A percentile compares a stretch with the other conserved stretches of the same genome.
These are phyloP conservation scores for Galeopsis tetrahit DNA, from an alignment of 257 asterid species.

Conservation along the genomic window DNA sequence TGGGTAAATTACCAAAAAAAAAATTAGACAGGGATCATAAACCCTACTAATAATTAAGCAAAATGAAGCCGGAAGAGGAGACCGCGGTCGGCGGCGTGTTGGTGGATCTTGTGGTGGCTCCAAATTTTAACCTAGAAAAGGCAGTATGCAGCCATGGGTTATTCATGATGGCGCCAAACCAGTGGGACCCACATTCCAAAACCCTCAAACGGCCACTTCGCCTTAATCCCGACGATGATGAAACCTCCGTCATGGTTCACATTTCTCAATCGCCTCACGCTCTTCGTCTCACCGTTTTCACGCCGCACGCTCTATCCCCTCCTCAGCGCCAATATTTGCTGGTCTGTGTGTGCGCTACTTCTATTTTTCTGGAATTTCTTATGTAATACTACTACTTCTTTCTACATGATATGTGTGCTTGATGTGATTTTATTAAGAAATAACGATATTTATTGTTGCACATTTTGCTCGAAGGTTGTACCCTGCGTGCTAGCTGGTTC, in stretches of 20 bases:
- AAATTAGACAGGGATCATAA: not conserved
- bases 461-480: conserved; percentile 4
- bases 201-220: conserved; percentile 78
- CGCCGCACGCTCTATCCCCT: conserved; percentile 45
- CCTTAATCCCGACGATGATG: conserved; percentile 54
- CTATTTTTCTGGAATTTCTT: not conserved
- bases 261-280: conserved; percentile 54
- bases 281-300: conserved; percentile 54
- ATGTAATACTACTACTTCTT: not conserved
- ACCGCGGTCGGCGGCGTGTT: conserved; percentile 44
- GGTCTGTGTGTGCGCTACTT: conserved; percentile 38
- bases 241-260: conserved; percentile 50
- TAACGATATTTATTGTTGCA: not conserved
- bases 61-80: conserved; percentile 40
- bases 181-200: conserved; percentile 75
- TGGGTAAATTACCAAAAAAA: not conserved
- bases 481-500: not conserved
- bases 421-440: not conserved
- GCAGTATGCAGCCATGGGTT: conserved; percentile 88
- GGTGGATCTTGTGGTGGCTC: conserved; percentile 57
- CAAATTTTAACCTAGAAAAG: conserved; percentile 57
- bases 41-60: not conserved
- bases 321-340: conserved; percentile 56
- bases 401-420: not conserved
- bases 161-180: conserved; percentile 94